Conservation (phyloP, 345 rosid species). For the Syzygium aqueum region DNA sequence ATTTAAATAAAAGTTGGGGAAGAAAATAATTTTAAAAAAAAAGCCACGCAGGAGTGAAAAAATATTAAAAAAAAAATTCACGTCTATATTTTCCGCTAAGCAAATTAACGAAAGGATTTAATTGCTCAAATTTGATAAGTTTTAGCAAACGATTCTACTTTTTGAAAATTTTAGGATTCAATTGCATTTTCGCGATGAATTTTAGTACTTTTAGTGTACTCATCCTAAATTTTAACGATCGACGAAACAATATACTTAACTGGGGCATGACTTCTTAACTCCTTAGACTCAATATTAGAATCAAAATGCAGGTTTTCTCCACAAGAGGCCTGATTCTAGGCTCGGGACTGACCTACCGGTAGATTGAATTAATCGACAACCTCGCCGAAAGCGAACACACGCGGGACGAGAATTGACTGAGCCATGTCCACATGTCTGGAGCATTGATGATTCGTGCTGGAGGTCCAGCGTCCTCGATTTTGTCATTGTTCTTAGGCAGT, state of each 20-base stretch:
- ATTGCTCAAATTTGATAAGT: not conserved
- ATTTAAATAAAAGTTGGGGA: not conserved
- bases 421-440: not conserved
- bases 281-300: not conserved
- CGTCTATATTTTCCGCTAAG: rapidly evolving
- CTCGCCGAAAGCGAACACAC: not conserved
- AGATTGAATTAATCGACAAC: not conserved
- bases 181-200: not conserved
- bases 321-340: not conserved
- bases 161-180: not conserved
- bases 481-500: not conserved
- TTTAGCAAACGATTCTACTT: rapidly evolving
- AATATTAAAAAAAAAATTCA: not conserved
- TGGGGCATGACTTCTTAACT: not conserved
- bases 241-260: not conserved
- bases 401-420: not conserved
- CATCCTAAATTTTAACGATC: not conserved
- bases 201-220: not conserved
- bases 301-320: not conserved
- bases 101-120: not conserved
- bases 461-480: not conserved
- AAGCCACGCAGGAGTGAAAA: not conserved
- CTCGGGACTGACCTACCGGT: not conserved
- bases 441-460: not conserved
- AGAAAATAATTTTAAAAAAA: not conserved